Evolutionary conservation across 78 protist genomes (phyloP).

Genomic region (Dictyostelium brefeldianum): DNA sequence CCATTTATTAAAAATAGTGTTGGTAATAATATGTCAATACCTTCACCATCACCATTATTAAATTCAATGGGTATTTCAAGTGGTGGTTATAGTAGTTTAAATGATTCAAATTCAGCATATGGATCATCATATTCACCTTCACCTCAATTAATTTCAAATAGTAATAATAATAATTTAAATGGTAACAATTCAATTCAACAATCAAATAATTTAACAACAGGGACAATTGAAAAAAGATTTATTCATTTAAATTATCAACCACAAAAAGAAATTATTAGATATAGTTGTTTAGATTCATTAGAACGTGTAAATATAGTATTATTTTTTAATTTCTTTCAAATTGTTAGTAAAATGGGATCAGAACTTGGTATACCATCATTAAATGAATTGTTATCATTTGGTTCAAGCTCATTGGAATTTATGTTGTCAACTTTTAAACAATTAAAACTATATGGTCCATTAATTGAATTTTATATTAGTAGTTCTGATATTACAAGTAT

Average conservation of each 20-base stretch:
- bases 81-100: not conserved
- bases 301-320: slow-evolving; percentile 60
- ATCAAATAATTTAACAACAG: not conserved
- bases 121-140: slow-evolving; percentile 3
- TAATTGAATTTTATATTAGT: slow-evolving; percentile 39
- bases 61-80: not conserved
- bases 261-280: slow-evolving; percentile 63
- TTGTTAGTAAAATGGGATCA: slow-evolving; percentile 26
- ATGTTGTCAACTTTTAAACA: slow-evolving; percentile 18
- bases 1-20: not conserved
- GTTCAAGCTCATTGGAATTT: slow-evolving; percentile 23
- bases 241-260: slow-evolving; percentile 22
- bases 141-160: not conserved
- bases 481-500: slow-evolving; percentile 64
- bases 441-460: slow-evolving; percentile 4
- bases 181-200: not conserved
- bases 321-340: slow-evolving; percentile 54
- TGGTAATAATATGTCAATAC: not conserved
- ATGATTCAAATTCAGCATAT: not conserved
- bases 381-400: slow-evolving; percentile 8
- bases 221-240: not conserved
- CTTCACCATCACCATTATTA: not conserved
- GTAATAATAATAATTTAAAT: no score
- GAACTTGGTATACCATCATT: slow-evolving; percentile 34
- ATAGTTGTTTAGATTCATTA: slow-evolving; percentile 65